Percentiles rank a stretch among this genome's conserved stretches.
phyloP scores from a whole-genome alignment of 129 eudicot genomes.

The Rutidosis leptorrhynchoides region DNA sequence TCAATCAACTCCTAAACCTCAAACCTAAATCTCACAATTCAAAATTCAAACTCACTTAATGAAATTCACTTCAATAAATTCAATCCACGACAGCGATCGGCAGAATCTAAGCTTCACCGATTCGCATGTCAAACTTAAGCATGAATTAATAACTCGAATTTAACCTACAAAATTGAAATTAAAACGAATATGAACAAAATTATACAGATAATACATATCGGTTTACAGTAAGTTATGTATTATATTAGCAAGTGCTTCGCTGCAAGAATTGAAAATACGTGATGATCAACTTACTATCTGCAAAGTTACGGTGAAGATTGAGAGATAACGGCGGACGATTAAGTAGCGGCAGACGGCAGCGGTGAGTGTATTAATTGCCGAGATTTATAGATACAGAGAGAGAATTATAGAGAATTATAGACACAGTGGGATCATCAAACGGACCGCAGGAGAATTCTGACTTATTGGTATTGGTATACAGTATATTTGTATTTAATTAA shows the following conservation, averaged over 20 bases:
- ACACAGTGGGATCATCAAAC: slow-evolving; percentile 29
- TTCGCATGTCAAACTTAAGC: slow-evolving; percentile 7
- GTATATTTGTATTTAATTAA: too few relatives aligned
- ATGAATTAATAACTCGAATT: background rate
- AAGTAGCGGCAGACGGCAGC: slow-evolving; percentile 13
- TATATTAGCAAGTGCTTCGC: background rate
- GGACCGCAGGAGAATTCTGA: slow-evolving; percentile 18
- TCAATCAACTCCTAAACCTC: slow-evolving; percentile 28
- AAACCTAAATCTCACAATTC: slow-evolving; percentile 16
- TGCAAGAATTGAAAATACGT: background rate
- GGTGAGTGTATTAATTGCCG: slow-evolving; percentile 1
- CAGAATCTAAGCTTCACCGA: slow-evolving; percentile 29
- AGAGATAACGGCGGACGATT: slow-evolving; percentile 29
- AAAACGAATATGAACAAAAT: background rate
- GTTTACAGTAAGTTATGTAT: background rate
- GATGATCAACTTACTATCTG: slow-evolving; percentile 33
- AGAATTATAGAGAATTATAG: background rate
- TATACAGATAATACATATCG: background rate
- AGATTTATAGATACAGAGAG: background rate
- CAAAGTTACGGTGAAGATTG: slow-evolving; percentile 16
- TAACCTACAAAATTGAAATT: slow-evolving; percentile 2
- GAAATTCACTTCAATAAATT: slow-evolving; percentile 4
- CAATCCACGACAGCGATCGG: slow-evolving; percentile 23
- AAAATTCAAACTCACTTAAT: background rate
- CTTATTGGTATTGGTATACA: slow-evolving; percentile 12